These are phyloP conservation scores for Thraustotheca clavata DNA, from an alignment of 352 stramenopile species.

Conservation along the genomic window DNA sequence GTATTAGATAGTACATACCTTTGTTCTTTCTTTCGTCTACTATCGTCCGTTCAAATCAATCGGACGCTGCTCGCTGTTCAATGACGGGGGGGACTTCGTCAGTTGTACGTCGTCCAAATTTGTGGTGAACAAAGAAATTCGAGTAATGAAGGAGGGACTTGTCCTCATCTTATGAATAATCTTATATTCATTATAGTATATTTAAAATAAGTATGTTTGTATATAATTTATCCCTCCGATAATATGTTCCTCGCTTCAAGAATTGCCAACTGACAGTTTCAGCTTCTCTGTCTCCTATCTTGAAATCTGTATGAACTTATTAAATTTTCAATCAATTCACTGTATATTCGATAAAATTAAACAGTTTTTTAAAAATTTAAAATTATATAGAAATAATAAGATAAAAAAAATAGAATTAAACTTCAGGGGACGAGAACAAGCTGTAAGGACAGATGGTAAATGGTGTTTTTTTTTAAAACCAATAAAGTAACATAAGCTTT, in stretches of 20 bases:
- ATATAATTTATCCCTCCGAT: conserved; percentile 4
- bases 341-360: background rate
- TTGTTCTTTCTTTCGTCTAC: background rate
- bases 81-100: background rate
- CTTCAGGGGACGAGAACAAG: conserved; percentile 4
- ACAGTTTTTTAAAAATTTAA: background rate
- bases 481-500: background rate
- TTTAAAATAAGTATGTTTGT: background rate
- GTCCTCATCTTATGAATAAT: conserved; percentile 3
- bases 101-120: conserved; percentile 7
- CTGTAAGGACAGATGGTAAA: background rate
- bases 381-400: too few species aligned
- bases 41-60: too few species aligned
- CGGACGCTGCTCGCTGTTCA: background rate
- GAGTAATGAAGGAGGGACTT: conserved; percentile 17
- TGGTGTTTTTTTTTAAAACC: background rate
- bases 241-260: background rate
- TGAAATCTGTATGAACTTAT: conserved; percentile 14
- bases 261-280: conserved; percentile 16
- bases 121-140: conserved; percentile 24
- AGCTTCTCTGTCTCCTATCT: conserved; percentile 6
- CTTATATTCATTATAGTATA: conserved; percentile 4
- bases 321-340: background rate
- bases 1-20: background rate
- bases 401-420: background rate